Conservation (phyloP, 2,329 filamentous ascomycete species). For the Colletotrichum tropicale region DNA sequence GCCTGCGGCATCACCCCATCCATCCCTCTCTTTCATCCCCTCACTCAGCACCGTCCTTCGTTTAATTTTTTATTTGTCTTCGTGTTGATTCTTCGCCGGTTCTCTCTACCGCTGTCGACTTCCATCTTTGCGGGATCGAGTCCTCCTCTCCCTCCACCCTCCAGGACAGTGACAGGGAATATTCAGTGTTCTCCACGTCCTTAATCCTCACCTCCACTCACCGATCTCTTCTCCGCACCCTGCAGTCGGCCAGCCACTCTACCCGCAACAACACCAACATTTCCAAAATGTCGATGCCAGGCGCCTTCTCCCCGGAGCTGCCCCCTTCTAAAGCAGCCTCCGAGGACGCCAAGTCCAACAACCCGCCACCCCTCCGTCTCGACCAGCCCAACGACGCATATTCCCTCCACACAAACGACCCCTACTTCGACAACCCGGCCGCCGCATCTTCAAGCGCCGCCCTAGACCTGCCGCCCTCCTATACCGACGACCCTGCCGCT, state of each 20-base stretch:
- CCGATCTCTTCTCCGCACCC: background rate
- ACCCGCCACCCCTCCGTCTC: slow-evolving; percentile 18
- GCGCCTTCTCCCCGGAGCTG: slow-evolving; percentile 20
- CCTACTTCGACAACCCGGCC: slow-evolving; percentile 40
- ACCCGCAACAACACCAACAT: background rate
- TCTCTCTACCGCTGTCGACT: background rate
- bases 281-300: slow-evolving; percentile 22
- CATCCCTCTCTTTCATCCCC: background rate
- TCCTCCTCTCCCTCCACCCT: background rate
- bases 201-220: background rate
- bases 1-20: slow-evolving; percentile 1
- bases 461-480: slow-evolving; percentile 51
- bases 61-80: background rate
- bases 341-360: background rate
- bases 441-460: slow-evolving; percentile 33
- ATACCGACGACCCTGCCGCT: slow-evolving; percentile 39
- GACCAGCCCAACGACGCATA: slow-evolving; percentile 30
- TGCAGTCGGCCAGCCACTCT: background rate
- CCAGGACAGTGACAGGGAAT: background rate
- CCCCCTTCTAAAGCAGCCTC: slow-evolving; percentile 3
- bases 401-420: slow-evolving; percentile 28
- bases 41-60: background rate
- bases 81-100: background rate
- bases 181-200: background rate
- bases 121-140: background rate